Evolutionary conservation across 2,329 filamentous ascomycete genomes (phyloP).

Genomic region (Coniochaeta sp.): DNA sequence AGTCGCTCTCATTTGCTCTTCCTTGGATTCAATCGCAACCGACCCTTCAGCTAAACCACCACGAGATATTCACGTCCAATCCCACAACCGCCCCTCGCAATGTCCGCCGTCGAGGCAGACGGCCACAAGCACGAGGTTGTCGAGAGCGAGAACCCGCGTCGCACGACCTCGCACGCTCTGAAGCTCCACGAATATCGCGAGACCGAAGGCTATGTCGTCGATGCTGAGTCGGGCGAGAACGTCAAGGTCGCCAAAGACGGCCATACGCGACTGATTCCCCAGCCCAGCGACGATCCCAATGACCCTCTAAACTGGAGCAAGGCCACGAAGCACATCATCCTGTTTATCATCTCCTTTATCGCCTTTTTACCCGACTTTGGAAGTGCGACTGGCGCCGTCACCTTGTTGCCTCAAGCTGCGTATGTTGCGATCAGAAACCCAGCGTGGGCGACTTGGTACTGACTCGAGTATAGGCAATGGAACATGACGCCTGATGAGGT

Average conservation of each 20-base stretch:
- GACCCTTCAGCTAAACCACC: too few species aligned
- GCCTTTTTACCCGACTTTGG: conserved; percentile 44
- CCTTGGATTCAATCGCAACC: too few species aligned
- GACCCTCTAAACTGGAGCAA: conserved; percentile 49
- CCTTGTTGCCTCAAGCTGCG: conserved; percentile 33
- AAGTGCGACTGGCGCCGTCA: conserved; percentile 35
- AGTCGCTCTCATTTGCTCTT: too few species aligned
- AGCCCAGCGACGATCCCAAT: conserved; percentile 41
- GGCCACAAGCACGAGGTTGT: background rate
- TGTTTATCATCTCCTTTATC: conserved; percentile 38
- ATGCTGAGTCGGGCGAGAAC: conserved; percentile 22
- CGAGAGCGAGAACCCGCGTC: background rate
- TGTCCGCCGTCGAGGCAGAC: background rate
- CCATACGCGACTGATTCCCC: conserved; percentile 43
- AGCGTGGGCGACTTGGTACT: background rate
- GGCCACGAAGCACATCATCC: conserved; percentile 38
- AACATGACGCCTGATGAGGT: conserved; percentile 37
- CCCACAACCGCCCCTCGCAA: background rate
- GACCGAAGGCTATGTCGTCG: conserved; percentile 29
- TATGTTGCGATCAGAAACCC: conserved; percentile 14
- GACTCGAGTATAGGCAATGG: conserved; percentile 31
- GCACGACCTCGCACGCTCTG: conserved; percentile 7
- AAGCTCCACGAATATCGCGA: conserved; percentile 27
- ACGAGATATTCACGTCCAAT: background rate
- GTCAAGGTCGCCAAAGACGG: conserved; percentile 31